Conservation (phyloP, 352 stramenopile genomes). For the Pythium rishiriense region DNA sequence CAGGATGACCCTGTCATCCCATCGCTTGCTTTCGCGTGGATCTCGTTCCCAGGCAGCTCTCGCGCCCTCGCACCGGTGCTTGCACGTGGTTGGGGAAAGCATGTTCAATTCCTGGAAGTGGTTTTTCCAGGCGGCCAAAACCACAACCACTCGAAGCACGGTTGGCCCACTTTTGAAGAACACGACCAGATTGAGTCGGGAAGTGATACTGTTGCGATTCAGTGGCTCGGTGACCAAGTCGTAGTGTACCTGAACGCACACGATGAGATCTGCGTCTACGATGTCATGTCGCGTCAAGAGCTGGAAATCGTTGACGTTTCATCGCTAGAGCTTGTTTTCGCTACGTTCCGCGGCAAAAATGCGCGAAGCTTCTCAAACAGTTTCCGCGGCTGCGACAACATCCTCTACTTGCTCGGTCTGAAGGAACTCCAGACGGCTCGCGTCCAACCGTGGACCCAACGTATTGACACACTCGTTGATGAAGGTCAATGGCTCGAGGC, state of each 20-base stretch:
- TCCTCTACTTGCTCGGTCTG: slow-evolving; percentile 91
- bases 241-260: slow-evolving; percentile 94
- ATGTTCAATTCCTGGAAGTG: slow-evolving; percentile 92
- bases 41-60: slow-evolving; percentile 84
- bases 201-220: slow-evolving; percentile 91
- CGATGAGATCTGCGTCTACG: slow-evolving; percentile 96
- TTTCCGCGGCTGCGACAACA: slow-evolving; percentile 93
- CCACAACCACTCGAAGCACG: slow-evolving; percentile 78
- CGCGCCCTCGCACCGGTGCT: slow-evolving; percentile 89
- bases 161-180: slow-evolving; percentile 94
- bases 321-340: slow-evolving; percentile 92
- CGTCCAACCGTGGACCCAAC: slow-evolving; percentile 91
- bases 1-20: slow-evolving; percentile 83
- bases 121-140: slow-evolving; percentile 75
- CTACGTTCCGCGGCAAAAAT: slow-evolving; percentile 88
- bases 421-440: slow-evolving; percentile 92
- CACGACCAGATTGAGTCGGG: slow-evolving; percentile 91
- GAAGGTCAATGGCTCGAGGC: slow-evolving; percentile 97
- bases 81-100: slow-evolving; percentile 91
- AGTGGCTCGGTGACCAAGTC: slow-evolving; percentile 96
- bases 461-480: slow-evolving; percentile 94
- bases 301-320: slow-evolving; percentile 95
- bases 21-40: slow-evolving; percentile 95
- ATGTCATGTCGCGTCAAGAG: slow-evolving; percentile 95
- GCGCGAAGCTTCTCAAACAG: slow-evolving; percentile 81